Base-by-base conservation (phyloP, 257 asterid genomes). In the Petunia secreta region DNA sequence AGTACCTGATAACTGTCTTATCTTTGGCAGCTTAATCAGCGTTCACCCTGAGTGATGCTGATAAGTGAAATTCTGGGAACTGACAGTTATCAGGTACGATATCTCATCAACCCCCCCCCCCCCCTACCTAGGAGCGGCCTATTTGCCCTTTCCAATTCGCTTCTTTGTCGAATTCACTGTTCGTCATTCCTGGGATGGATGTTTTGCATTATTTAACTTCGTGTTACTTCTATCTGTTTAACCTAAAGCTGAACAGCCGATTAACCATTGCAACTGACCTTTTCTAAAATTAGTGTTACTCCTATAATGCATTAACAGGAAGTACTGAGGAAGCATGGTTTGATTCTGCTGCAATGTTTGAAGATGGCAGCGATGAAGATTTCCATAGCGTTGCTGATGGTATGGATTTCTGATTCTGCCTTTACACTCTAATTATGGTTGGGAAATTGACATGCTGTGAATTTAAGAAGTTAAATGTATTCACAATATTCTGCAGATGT, bases 331-430 rank as follows among this genome's bases (percentile, higher is more conserved):
- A 94, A 89, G 89, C 97, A 7, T 96, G 99, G 98, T 94, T 84
- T 34, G 98, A 96, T 84, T 89, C 98, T 80, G 89, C 93, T 76
- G 87, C 88, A 64, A 81, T 84, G 55, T 92, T 96, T 37, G 98
- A 96, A 65, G 99, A 96, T 62, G 90, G 92, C 85, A 94, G 98
- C 37, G 98, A 94, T 40, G 99, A 96, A 58, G 99, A 96, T 84
- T 96, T 89, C 84, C 97, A 89, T 75, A 94, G 98, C 75, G 87
- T 91, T 65, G 91, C 98, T 3, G 99, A 96, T 88, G 99, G 99
- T 96, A 85, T 25, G 79, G 16, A 9, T 36, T 50, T 58, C 40
- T 11, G 39, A 58, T 15, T 73, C 46, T 11, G 63, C 9, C 36
- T 73, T 25, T 50, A 10, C 6, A 0, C 36, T 73, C 78, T 73